These are phyloP conservation scores for Hericium rajendrae DNA, from an alignment of 768 basidiomycete genomes.

Conservation along the genomic window DNA sequence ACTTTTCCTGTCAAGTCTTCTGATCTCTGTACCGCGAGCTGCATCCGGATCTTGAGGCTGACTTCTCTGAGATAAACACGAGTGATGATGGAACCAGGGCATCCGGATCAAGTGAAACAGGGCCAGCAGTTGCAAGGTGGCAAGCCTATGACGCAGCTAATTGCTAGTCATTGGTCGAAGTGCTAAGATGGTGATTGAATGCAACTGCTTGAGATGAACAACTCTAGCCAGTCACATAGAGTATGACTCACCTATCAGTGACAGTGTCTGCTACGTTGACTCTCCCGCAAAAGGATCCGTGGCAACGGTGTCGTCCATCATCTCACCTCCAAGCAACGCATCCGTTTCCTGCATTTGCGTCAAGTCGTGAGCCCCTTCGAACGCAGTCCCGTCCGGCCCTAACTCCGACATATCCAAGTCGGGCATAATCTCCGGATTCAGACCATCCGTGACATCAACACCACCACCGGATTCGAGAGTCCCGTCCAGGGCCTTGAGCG, in stretches of 20 bases:
- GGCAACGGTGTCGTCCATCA: conserved; percentile 42
- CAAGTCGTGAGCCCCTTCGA: conserved; percentile 44
- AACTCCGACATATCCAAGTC: conserved; percentile 55
- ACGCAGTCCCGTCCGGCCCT: conserved; percentile 53
- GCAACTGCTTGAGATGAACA: no score
- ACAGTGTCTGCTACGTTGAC: no score
- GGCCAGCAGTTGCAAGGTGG: no score
- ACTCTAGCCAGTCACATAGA: no score
- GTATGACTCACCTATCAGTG: no score
- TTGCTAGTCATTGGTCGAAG: no score
- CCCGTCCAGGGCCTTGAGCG: conserved; percentile 46
- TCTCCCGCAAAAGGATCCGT: conserved; percentile 47
- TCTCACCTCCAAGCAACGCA: conserved; percentile 44
- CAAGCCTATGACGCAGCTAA: no score
- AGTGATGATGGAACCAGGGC: not conserved
- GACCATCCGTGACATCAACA: conserved; percentile 16
- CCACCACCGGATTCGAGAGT: conserved; percentile 33
- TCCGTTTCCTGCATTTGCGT: conserved; percentile 46
- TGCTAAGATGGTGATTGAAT: no score
- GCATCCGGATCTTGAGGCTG: not conserved
- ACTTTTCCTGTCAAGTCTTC: not conserved
- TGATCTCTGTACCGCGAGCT: conserved; percentile 21
- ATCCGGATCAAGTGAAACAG: no score
- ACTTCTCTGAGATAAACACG: conserved; percentile 7
- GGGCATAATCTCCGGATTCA: conserved; percentile 28